Evolutionary conservation across 768 basidiomycete genomes (phyloP), one percentile per base, ranked within the genome.

Genomic region (Tulasnella sp.): DNA sequence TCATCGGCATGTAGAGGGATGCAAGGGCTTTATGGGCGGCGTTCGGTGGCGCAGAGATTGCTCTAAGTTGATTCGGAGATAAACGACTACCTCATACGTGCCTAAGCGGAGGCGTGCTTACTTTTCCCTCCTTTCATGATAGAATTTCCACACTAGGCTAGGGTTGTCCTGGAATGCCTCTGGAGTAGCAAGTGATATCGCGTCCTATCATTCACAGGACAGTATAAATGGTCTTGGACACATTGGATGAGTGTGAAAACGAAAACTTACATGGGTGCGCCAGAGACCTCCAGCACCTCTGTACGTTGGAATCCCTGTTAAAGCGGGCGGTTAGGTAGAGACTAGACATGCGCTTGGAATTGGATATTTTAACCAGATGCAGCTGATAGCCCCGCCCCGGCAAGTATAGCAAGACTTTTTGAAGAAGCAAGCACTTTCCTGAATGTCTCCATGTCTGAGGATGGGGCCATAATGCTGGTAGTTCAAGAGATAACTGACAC

Each of bases 341-440:
- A 34, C 22, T 6, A 5, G 86, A 41, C 87, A 54, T 41, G 75
- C 14, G 14, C 40, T 54, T 22, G 20, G 42, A 37, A 37, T 24
- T 22, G 42, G 69, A 16, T 64, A 77, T 7, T 14, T 78, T 46
- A 78, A 90, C 91, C 91, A 69, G 91, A 92, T 34, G 89, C 90
- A 77, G 91, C 91, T 34, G 91, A 92, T n/a, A 92, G 86, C 3
- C 91, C 91, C 42, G 92, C 91, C 8, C 91, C 91, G 28, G 88
- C 87, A 0, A 89, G 83, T 16, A 87, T 87, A 11, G 89, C 84
- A 75, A 89, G 86, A 75, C 85, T 84, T 80, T 87, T 88, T 6
- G 44, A 48, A 20, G 40, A n/a, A 31, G 75, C 40, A 76, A 76
- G 75, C 22, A 76, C 75, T 31, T 76, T 41, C 31, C 75, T 22